Evolutionary conservation across 306 rosid genomes (phyloP).

Genomic region (Lathyrus oleraceus): DNA sequence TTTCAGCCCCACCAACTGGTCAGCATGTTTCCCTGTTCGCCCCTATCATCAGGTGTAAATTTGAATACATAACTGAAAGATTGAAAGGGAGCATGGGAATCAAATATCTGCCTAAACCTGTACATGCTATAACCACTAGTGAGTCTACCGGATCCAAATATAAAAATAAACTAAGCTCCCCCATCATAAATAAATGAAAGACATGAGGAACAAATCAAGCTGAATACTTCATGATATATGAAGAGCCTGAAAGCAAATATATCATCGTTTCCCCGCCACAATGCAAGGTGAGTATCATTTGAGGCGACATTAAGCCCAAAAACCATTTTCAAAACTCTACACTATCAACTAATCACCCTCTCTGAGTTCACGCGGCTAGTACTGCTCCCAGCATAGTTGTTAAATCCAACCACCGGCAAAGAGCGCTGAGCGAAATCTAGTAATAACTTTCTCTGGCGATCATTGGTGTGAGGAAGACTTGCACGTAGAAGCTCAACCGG

Average conservation of each 20-base stretch:
- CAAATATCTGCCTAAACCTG: constrained; percentile 53
- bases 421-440: constrained; percentile 56
- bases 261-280: constrained; percentile 32
- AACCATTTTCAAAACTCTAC: constrained; percentile 28
- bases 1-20: constrained; percentile 30
- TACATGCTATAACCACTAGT: constrained; percentile 50
- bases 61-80: constrained; percentile 38
- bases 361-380: constrained; percentile 76
- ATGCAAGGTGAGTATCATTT: constrained; percentile 22
- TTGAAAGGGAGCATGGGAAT: constrained; percentile 47
- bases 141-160: constrained; percentile 45
- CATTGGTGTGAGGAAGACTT: constrained; percentile 62
- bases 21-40: constrained; percentile 30
- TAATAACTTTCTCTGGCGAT: constrained; percentile 48
- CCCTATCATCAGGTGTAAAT: constrained; percentile 33
- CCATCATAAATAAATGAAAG: constrained; percentile 38
- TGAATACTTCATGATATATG: constrained; percentile 38
- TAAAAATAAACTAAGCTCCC: constrained; percentile 64
- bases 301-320: constrained; percentile 23
- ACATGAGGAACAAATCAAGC: constrained; percentile 46
- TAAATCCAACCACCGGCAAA: constrained; percentile 51
- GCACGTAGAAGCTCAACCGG: constrained; percentile 61
- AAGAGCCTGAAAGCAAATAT: constrained; percentile 48
- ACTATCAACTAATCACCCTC: constrained; percentile 64
- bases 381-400: constrained; percentile 50